A percentile compares a stretch with the other conserved stretches of the same genome.
Evolutionary conservation across 805 yeast genomes (phyloP).

Genomic region (Yamadazyma paraphyllophila): DNA sequence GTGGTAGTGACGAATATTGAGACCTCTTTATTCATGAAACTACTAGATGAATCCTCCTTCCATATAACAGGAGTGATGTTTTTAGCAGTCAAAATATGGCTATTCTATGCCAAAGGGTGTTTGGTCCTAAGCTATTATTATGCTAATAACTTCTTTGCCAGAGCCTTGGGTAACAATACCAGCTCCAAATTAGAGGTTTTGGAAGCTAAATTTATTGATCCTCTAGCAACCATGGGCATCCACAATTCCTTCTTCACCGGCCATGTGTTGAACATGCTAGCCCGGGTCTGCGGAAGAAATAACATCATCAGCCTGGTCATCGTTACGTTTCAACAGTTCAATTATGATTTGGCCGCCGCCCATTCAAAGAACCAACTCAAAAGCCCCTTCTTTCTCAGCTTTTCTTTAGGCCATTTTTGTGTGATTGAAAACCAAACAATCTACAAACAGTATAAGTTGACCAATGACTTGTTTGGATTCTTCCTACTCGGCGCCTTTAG

Average conservation of each 20-base stretch:
- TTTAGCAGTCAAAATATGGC: slow-evolving; percentile 18
- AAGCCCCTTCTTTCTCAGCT: slow-evolving; percentile 15
- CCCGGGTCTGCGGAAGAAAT: slow-evolving; percentile 4
- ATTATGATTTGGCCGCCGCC: slow-evolving; percentile 6
- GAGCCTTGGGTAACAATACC: slow-evolving; percentile 5
- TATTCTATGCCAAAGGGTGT: slow-evolving; percentile 26
- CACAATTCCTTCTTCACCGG: slow-evolving; percentile 4
- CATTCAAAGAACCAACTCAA: neutral
- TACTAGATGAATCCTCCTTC: slow-evolving; percentile 11
- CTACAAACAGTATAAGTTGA: slow-evolving; percentile 12
- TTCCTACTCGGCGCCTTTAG: neutral
- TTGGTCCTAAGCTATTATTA: slow-evolving; percentile 20
- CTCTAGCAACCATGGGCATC: slow-evolving; percentile 10
- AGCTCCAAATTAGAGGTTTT: slow-evolving; percentile 11
- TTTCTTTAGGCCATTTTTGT: slow-evolving; percentile 18
- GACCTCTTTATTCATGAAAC: slow-evolving; percentile 8
- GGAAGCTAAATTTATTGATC: slow-evolving; percentile 17
- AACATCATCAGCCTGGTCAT: slow-evolving; percentile 9
- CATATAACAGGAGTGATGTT: slow-evolving; percentile 10
- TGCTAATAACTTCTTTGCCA: slow-evolving; percentile 8
- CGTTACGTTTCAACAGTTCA: slow-evolving; percentile 5
- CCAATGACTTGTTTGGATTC: slow-evolving; percentile 7
- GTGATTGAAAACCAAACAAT: slow-evolving; percentile 17
- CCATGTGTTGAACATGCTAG: neutral
- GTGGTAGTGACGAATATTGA: slow-evolving; percentile 15